These are phyloP conservation scores for Candida schatavii DNA, from an alignment of 805 yeast species.

Conservation along the genomic window DNA sequence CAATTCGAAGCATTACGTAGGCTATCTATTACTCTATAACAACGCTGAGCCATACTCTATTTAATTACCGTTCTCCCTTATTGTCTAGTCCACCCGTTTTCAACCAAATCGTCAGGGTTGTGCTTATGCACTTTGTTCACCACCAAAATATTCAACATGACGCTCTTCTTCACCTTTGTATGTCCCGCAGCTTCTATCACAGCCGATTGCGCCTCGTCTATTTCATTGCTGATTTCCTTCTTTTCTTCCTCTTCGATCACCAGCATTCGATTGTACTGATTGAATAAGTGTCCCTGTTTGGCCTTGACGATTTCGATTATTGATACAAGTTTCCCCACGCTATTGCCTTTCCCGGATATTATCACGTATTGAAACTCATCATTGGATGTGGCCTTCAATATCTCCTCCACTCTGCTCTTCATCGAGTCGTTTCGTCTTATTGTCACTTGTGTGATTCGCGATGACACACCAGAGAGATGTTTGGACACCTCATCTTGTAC, in stretches of 20 bases:
- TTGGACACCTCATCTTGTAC: neutral
- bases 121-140: neutral
- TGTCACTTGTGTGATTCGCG: neutral
- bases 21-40: too few species aligned
- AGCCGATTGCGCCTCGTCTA: neutral
- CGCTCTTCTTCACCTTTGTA: neutral
- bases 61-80: too few species aligned
- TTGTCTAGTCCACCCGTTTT: neutral
- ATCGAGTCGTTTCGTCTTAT: constrained; percentile 16
- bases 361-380: constrained; percentile 7
- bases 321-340: constrained; percentile 14
- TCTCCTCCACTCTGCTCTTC: constrained; percentile 12
- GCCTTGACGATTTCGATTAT: constrained; percentile 14
- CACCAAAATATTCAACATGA: neutral
- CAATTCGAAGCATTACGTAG: too few species aligned
- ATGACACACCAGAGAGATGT: neutral
- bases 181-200: constrained; percentile 1
- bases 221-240: neutral
- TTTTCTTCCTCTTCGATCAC: neutral
- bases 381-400: constrained; percentile 4
- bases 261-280: constrained; percentile 15
- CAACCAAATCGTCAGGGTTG: neutral
- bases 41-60: too few species aligned
- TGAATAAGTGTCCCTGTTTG: neutral
- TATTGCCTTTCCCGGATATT: constrained; percentile 11